phyloP scores from a whole-genome alignment of 148 eudicot species.

The Polygonum maritimum region DNA sequence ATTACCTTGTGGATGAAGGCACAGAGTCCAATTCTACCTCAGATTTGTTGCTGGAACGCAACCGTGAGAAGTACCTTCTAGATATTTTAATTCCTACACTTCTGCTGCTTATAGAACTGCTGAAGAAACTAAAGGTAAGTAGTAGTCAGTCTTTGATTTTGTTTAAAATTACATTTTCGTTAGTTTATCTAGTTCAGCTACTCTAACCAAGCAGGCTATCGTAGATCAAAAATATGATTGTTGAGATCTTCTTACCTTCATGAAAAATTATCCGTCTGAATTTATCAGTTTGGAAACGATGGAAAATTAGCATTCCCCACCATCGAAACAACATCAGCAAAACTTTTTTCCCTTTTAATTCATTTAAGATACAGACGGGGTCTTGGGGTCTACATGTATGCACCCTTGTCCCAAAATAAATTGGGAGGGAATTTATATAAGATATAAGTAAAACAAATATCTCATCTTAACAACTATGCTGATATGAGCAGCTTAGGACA shows the following conservation, averaged over 20 bases:
- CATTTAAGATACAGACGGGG: no score
- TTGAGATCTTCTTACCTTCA: neutral
- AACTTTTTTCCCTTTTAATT: neutral
- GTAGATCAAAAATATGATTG: no score
- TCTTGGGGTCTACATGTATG: no score
- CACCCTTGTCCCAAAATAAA: no score
- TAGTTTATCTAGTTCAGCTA: neutral
- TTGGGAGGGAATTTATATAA: neutral
- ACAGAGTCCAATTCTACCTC: conserved; percentile 87
- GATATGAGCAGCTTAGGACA: neutral
- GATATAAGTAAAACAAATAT: neutral
- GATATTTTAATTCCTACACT: conserved; percentile 81
- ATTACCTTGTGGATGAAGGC: conserved; percentile 99
- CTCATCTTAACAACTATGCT: neutral
- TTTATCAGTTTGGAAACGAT: neutral
- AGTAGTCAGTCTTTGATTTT: neutral
- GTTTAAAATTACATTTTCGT: neutral
- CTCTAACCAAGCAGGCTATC: neutral
- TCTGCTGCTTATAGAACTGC: conserved; percentile 58
- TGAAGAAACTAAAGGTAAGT: conserved; percentile 69
- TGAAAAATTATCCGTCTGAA: neutral
- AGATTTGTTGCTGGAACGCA: conserved; percentile 89
- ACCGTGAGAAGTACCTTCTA: conserved; percentile 75
- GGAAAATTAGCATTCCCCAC: neutral
- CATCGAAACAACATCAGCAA: neutral